Evolutionary conservation across 257 asterid genomes (phyloP), one percentile per base, ranked within the genome.

Genomic region (Forsythia viridissima): DNA sequence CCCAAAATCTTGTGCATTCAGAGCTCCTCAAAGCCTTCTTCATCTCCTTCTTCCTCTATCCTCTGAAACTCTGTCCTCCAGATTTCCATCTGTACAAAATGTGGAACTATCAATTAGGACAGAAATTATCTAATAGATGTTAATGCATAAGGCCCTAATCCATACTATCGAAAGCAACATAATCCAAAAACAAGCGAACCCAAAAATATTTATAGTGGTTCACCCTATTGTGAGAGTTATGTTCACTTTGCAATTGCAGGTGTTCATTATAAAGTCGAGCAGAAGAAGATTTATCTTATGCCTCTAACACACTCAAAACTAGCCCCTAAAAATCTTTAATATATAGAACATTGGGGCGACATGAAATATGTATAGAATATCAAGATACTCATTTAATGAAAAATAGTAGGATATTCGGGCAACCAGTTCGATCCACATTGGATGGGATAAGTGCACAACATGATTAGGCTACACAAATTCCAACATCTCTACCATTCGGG

Each of bases 1-100:
- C 21, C 18, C 9, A 39, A 52, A 77, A 72, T 34, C 16, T 8
- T 65, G 7, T 38, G 41, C 52, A 67, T 21, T 83, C 77, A 93
- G 71, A 91, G 92, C 90, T 93, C 98, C 78, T 93, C 98, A 77
- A 93, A 93, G 34, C 98, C 97, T 66, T 93, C 98, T 88, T 93
- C 97, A 80, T 90, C 96, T 3, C 89, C 97, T 73, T 85, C 96
- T 76, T 87, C 98, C 82, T 93, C 98, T 67, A 93, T 84, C 84
- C 98, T 87, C 76, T 72, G 85, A 55, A 88, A 85, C 86, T 89
- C 97, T 75, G 87, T 88, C 75, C 97, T 89, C 97, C 97, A 93
- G 59, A 79, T 71, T 76, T 88, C 94, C 96, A 92, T 86, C 97
- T 93, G 93, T 24, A 77, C 39, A 18, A 3, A 59, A 52, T 52